Evolutionary conservation across 208 protist species (phyloP).

Genomic region (Jaenimonas drosophilae): DNA sequence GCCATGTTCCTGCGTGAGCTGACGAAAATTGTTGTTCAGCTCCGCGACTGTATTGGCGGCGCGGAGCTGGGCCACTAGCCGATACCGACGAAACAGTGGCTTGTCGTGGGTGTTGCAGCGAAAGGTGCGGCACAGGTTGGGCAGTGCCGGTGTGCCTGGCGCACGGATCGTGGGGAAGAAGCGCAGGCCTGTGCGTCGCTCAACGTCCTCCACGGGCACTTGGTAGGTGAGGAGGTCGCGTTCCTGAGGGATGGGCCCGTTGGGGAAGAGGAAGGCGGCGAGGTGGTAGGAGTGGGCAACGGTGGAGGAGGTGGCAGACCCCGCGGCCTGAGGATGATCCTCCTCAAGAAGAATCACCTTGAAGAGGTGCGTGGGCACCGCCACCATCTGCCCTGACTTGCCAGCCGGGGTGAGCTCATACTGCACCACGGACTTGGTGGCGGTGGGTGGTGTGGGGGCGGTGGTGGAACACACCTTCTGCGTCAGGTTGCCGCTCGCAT

Average conservation of each 20-base stretch:
- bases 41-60: conserved; percentile 36
- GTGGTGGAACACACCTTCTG: conserved; percentile 9
- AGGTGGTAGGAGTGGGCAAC: too few species aligned
- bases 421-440: conserved; percentile 22
- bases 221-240: conserved; percentile 59
- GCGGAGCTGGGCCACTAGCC: conserved; percentile 51
- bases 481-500: conserved; percentile 11
- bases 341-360: conserved; percentile 63
- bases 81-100: conserved; percentile 36
- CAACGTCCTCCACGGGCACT: conserved; percentile 36
- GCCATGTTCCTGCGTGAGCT: conserved; percentile 19
- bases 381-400: conserved; percentile 24
- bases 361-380: conserved; percentile 80
- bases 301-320: too few species aligned
- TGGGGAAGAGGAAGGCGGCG: conserved; percentile 75
- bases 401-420: conserved; percentile 48
- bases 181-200: conserved; percentile 54
- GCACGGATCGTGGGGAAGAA: conserved; percentile 50
- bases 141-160: conserved; percentile 6
- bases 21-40: conserved; percentile 28
- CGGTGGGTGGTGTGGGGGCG: background rate
- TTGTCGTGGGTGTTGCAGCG: conserved; percentile 30
- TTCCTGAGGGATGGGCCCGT: conserved; percentile 53
- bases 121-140: conserved; percentile 39
- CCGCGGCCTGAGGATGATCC: background rate